These are phyloP conservation scores for Melampsora larici-populina DNA, from an alignment of 1,284 basidiomycete species.

Conservation along the genomic window DNA sequence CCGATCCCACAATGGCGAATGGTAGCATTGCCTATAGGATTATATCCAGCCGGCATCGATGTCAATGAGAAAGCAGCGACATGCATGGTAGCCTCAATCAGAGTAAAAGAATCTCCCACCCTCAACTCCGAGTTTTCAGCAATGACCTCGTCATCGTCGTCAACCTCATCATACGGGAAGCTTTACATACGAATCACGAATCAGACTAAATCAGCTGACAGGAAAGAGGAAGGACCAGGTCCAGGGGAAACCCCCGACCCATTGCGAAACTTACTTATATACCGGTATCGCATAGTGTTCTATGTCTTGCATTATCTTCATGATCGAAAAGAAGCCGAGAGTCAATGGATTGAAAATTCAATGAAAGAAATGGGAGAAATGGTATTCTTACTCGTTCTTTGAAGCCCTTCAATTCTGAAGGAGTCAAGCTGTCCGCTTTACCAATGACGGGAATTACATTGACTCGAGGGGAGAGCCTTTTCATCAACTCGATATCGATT, in stretches of 20 bases:
- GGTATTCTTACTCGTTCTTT: constrained; percentile 76
- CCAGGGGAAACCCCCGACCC: constrained; percentile 95
- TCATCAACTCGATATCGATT: constrained; percentile 99
- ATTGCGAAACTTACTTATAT: constrained; percentile 72
- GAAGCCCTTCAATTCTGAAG: constrained; percentile 84
- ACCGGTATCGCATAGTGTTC: constrained; percentile 97
- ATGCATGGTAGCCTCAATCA: neutral
- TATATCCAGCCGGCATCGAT: neutral
- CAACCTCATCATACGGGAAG: constrained; percentile 39
- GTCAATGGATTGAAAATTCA: neutral
- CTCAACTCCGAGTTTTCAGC: constrained; percentile 72
- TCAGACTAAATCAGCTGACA: too few relatives aligned
- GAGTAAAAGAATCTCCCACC: neutral
- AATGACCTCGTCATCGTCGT: constrained; percentile 95
- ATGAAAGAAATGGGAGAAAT: neutral
- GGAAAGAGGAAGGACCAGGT: too few relatives aligned
- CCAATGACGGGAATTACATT: constrained; percentile 99
- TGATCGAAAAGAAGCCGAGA: neutral
- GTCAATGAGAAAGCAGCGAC: neutral
- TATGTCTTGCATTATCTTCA: constrained; percentile 96
- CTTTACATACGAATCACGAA: too few relatives aligned
- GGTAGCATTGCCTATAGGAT: constrained; percentile 71
- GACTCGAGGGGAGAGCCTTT: constrained; percentile 88
- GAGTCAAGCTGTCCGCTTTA: constrained; percentile 92
- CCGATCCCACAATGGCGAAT: constrained; percentile 95